Evolutionary conservation across 2,329 filamentous ascomycete species (phyloP).

Genomic region (Sclerotinia sclerotiorum): DNA sequence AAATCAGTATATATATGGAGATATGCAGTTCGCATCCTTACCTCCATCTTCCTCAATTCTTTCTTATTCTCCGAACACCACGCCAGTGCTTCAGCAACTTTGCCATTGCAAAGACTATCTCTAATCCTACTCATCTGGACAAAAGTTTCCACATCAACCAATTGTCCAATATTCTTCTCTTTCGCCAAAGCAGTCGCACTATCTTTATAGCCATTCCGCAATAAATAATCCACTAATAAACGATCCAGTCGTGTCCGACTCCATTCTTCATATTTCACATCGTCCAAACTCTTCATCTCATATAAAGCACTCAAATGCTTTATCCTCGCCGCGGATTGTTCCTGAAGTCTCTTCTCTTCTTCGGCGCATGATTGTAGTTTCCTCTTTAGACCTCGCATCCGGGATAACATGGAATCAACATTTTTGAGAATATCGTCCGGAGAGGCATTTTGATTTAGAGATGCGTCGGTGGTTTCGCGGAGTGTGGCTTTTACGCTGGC

Average conservation of each 20-base stretch:
- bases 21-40: conserved; percentile 43
- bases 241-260: conserved; percentile 77
- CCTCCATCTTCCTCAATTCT: conserved; percentile 82
- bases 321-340: conserved; percentile 73
- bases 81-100: conserved; percentile 73
- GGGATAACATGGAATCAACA: conserved; percentile 80
- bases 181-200: conserved; percentile 73
- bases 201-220: conserved; percentile 77
- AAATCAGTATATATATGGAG: neutral
- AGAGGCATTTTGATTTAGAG: conserved; percentile 55
- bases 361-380: conserved; percentile 77
- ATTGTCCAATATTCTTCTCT: conserved; percentile 72
- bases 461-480: conserved; percentile 54
- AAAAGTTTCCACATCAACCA: conserved; percentile 90
- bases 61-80: conserved; percentile 97
- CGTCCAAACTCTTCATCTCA: conserved; percentile 74
- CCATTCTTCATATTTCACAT: conserved; percentile 94
- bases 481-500: conserved; percentile 60
- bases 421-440: conserved; percentile 73
- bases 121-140: conserved; percentile 77
- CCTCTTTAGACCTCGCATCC: conserved; percentile 83
- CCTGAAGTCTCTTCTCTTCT: conserved; percentile 76
- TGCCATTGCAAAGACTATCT: conserved; percentile 66
- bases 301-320: conserved; percentile 80
- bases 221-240: conserved; percentile 86